Evolutionary conservation across 2,329 filamentous ascomycete genomes (phyloP).

Genomic region (Hymenoscyphus fraxineus): DNA sequence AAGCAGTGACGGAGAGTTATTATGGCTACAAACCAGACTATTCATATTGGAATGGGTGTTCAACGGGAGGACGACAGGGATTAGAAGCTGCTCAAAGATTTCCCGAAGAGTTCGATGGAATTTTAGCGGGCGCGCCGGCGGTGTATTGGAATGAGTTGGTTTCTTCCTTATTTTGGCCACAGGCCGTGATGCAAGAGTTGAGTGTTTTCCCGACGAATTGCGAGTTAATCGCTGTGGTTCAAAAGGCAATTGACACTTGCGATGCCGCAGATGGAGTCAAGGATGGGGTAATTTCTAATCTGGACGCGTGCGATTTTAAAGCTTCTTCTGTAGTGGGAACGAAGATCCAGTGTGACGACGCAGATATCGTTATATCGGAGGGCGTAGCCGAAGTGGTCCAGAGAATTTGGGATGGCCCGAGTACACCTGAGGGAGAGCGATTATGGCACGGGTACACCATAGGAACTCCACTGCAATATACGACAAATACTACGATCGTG

Average conservation of each 20-base stretch:
- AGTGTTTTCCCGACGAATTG: constrained; percentile 12
- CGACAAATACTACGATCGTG: constrained; percentile 3
- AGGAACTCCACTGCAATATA: constrained; percentile 1
- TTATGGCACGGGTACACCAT: constrained; percentile 14
- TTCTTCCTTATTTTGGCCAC: constrained; percentile 12
- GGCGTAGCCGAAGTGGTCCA: constrained; percentile 10
- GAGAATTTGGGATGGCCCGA: constrained; percentile 12
- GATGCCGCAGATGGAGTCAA: constrained; percentile 21
- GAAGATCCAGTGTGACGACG: constrained; percentile 15
- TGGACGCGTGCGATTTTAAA: constrained; percentile 18
- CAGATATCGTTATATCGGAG: constrained; percentile 8
- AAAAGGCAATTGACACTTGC: constrained; percentile 15
- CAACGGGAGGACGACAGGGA: constrained; percentile 38
- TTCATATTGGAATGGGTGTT: constrained; percentile 40
- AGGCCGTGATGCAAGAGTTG: constrained; percentile 20
- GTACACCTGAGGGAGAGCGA: constrained; percentile 4
- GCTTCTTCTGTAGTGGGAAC: constrained; percentile 12
- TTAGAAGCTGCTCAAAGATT: constrained; percentile 38
- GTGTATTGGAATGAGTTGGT: constrained; percentile 29
- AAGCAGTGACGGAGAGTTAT: constrained; percentile 34
- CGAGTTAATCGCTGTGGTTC: constrained; percentile 15
- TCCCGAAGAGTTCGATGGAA: constrained; percentile 39
- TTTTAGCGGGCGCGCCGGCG: constrained; percentile 39
- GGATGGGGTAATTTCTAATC: constrained; percentile 18
- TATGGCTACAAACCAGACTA: constrained; percentile 35